Evolutionary conservation across 805 yeast genomes (phyloP).

Genomic region (Cyberlindnera suaveolens): DNA sequence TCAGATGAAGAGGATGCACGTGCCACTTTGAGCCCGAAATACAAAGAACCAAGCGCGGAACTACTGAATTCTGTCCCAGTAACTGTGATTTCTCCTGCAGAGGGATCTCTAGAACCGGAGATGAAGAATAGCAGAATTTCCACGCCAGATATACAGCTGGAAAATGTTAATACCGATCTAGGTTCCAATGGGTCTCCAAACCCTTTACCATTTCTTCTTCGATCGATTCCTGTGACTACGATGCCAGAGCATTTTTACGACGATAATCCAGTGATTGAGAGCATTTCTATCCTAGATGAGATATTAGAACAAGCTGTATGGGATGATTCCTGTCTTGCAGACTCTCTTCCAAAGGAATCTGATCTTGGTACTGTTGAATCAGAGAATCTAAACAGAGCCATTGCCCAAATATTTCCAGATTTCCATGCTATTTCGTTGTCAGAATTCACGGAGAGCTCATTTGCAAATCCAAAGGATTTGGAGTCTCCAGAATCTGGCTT

Average conservation of each 20-base stretch:
- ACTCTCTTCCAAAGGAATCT: constrained; percentile 5
- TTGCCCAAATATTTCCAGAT: constrained; percentile 25
- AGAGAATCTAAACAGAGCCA: constrained; percentile 19
- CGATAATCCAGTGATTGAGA: constrained; percentile 28
- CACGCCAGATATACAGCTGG: constrained; percentile 4
- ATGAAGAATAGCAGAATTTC: constrained; percentile 10
- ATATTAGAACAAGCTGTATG: constrained; percentile 23
- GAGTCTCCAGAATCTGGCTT: constrained; percentile 18
- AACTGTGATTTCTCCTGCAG: neutral
- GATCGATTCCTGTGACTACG: constrained; percentile 56
- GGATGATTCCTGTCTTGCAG: constrained; percentile 19
- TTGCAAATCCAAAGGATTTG: neutral
- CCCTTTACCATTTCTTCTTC: constrained; percentile 59
- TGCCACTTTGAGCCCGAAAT: too few relatives aligned
- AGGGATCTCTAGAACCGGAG: constrained; percentile 15
- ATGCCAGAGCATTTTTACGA: constrained; percentile 50
- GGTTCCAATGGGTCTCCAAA: constrained; percentile 44
- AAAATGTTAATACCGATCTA: neutral
- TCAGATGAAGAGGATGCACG: constrained; percentile 7
- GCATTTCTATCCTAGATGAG: constrained; percentile 25
- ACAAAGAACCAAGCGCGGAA: too few relatives aligned
- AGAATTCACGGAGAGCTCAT: constrained; percentile 14
- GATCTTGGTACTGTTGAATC: constrained; percentile 5
- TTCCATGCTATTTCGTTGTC: constrained; percentile 16
- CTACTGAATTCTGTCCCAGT: too few relatives aligned